phyloP scores from a whole-genome alignment of 768 basidiomycete genomes.

The Amanita fuliginea region DNA sequence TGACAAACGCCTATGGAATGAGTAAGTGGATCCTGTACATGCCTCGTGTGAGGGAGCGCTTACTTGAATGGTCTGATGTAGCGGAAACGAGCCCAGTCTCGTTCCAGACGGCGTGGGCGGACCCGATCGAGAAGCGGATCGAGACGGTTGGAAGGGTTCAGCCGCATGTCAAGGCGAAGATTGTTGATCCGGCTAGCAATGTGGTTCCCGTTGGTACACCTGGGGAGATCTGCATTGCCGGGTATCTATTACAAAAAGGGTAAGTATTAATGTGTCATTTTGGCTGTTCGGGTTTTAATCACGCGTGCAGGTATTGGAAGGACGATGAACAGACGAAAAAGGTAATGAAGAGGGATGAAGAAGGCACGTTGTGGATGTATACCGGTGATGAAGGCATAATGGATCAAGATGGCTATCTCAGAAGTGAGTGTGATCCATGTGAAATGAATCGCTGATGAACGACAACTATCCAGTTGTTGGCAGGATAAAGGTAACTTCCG shows the following conservation, averaged over 20 bases:
- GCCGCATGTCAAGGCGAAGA: slow-evolving; percentile 70
- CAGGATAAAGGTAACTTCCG: slow-evolving; percentile 48
- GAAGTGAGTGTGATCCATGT: slow-evolving; percentile 31
- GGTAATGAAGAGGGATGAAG: slow-evolving; percentile 44
- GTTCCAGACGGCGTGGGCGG: slow-evolving; percentile 65
- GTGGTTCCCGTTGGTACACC: slow-evolving; percentile 62
- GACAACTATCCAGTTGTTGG: slow-evolving; percentile 47
- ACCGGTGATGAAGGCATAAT: slow-evolving; percentile 76
- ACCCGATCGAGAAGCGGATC: slow-evolving; percentile 62
- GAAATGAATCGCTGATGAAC: background rate
- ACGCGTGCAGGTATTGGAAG: slow-evolving; percentile 54
- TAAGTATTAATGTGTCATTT: slow-evolving; percentile 16
- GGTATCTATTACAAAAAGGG: slow-evolving; percentile 78
- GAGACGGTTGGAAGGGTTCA: slow-evolving; percentile 74
- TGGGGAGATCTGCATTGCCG: slow-evolving; percentile 65
- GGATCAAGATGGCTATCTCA: slow-evolving; percentile 72
- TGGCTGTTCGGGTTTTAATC: slow-evolving; percentile 1
- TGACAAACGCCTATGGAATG: slow-evolving; percentile 82
- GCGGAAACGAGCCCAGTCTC: slow-evolving; percentile 55
- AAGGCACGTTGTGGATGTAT: slow-evolving; percentile 67
- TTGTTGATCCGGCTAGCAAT: slow-evolving; percentile 47
- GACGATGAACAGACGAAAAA: slow-evolving; percentile 55
- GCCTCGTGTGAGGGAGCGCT: background rate
- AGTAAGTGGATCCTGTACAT: slow-evolving; percentile 45
- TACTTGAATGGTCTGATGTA: background rate